Evolutionary conservation across 495 filamentous ascomycete genomes (phyloP).

Genomic region (Podospora sp.): DNA sequence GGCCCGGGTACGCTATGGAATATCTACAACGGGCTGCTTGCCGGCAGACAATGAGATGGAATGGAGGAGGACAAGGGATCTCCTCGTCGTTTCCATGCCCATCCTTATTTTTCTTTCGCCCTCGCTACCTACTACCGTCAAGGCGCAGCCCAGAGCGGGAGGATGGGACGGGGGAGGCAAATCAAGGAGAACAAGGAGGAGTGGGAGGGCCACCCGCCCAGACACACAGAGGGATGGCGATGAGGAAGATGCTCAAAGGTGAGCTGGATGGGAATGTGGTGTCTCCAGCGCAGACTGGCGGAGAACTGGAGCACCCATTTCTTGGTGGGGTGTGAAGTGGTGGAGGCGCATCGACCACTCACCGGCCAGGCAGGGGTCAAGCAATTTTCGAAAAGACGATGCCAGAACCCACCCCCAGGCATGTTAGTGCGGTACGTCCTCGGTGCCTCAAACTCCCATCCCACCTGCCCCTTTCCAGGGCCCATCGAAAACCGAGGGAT

Average conservation of each 20-base stretch:
- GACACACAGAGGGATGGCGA: constrained; percentile 12
- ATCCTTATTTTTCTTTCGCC: background rate
- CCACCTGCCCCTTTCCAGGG: constrained; percentile 15
- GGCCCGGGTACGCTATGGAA: background rate
- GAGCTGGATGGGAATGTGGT: constrained; percentile 20
- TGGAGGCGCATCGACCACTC: constrained; percentile 28
- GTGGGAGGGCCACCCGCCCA: background rate
- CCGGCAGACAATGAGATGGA: background rate
- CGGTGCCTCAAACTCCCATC: constrained; percentile 17
- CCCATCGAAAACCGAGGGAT: constrained; percentile 1
- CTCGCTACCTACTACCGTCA: background rate
- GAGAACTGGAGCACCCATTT: constrained; percentile 24
- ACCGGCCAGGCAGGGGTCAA: constrained; percentile 25
- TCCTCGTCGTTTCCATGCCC: no score
- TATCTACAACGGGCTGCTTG: background rate
- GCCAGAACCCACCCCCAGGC: constrained; percentile 24
- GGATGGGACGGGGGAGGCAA: constrained; percentile 20
- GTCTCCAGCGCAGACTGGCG: constrained; percentile 18
- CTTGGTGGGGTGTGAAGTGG: constrained; percentile 32
- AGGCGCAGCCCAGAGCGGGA: background rate
- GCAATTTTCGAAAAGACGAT: constrained; percentile 26
- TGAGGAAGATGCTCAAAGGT: constrained; percentile 23
- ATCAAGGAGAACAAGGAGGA: constrained; percentile 12
- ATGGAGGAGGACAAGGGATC: background rate
- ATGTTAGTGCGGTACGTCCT: constrained; percentile 29